phyloP scores from a whole-genome alignment of 2,329 filamentous ascomycete species.

The Xylaria sp. region DNA sequence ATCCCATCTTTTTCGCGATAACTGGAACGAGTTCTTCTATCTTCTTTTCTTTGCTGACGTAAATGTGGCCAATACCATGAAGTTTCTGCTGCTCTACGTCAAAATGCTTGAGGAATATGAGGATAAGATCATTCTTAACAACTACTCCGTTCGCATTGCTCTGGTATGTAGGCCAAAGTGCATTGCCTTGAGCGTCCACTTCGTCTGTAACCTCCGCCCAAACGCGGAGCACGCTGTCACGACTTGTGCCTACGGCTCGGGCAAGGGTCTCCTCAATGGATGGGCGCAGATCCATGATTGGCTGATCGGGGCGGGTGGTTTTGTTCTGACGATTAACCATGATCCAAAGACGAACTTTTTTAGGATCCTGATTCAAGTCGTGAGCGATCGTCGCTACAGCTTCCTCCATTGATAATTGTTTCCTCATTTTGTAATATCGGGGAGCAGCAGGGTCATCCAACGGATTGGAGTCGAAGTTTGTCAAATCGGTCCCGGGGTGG shows the following conservation, averaged over 20 bases:
- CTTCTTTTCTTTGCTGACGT: conserved; percentile 87
- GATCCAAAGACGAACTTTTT: conserved; percentile 85
- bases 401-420: conserved; percentile 79
- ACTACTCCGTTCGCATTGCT: conserved; percentile 67
- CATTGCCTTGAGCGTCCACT: conserved; percentile 73
- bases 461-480: conserved; percentile 70
- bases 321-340: conserved; percentile 99
- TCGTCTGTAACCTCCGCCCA: conserved; percentile 86
- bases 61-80: conserved; percentile 82
- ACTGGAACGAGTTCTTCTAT: conserved; percentile 83
- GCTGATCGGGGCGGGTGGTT: conserved; percentile 89
- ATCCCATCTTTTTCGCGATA: conserved; percentile 86
- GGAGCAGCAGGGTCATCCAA: conserved; percentile 73
- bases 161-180: conserved; percentile 76
- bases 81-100: conserved; percentile 81
- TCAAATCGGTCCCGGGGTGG: conserved; percentile 87
- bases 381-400: conserved; percentile 77
- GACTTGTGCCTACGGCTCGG: conserved; percentile 62
- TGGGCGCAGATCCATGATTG: conserved; percentile 80
- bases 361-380: conserved; percentile 74
- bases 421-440: conserved; percentile 76
- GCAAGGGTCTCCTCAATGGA: conserved; percentile 77
- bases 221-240: conserved; percentile 80
- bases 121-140: conserved; percentile 72
- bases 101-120: conserved; percentile 94